A percentile compares a stretch with the other conserved stretches of the same genome.
phyloP scores from a whole-genome alignment of 2,329 filamentous ascomycete species.

The Diaporthe caulivora region DNA sequence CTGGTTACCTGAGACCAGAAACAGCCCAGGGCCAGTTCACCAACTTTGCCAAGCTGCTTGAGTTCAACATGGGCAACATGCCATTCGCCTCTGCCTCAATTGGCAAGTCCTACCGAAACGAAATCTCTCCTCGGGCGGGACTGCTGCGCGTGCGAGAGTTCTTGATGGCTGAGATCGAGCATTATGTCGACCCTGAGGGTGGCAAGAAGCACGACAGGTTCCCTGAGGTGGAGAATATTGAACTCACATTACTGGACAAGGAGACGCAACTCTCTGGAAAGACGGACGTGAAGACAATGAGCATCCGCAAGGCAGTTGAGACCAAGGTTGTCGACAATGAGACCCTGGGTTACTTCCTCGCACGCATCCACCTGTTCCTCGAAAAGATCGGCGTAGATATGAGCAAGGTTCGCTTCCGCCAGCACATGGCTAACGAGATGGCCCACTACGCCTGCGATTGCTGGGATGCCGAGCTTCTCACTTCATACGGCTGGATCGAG shows the following conservation, averaged over 20 bases:
- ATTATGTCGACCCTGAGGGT: constrained; percentile 94
- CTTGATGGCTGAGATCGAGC: constrained; percentile 98
- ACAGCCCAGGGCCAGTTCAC: constrained; percentile 98
- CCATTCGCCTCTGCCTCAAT: constrained; percentile 97
- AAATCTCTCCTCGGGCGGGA: constrained; percentile 93
- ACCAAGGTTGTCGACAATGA: constrained; percentile 92
- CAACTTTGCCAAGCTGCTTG: constrained; percentile 95
- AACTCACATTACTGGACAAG: constrained; percentile 87
- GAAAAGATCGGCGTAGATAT: constrained; percentile 88
- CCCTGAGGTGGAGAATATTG: constrained; percentile 83
- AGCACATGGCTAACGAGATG: constrained; percentile 87
- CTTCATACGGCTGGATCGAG: constrained; percentile 96
- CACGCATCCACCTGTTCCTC: constrained; percentile 92
- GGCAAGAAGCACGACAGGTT: constrained; percentile 96
- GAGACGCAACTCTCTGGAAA: constrained; percentile 89
- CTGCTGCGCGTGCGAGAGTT: constrained; percentile 96
- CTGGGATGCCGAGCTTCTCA: constrained; percentile 96
- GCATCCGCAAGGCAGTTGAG: constrained; percentile 88
- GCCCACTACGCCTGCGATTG: constrained; percentile 96
- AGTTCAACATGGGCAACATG: constrained; percentile 96
- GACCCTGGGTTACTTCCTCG: constrained; percentile 97
- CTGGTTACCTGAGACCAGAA: constrained; percentile 90
- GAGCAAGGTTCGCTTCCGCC: constrained; percentile 92
- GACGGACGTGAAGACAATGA: constrained; percentile 78
- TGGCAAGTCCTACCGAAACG: constrained; percentile 97